phyloP scores from a whole-genome alignment of 75 land plant species.

The Cupressus sempervirens region DNA sequence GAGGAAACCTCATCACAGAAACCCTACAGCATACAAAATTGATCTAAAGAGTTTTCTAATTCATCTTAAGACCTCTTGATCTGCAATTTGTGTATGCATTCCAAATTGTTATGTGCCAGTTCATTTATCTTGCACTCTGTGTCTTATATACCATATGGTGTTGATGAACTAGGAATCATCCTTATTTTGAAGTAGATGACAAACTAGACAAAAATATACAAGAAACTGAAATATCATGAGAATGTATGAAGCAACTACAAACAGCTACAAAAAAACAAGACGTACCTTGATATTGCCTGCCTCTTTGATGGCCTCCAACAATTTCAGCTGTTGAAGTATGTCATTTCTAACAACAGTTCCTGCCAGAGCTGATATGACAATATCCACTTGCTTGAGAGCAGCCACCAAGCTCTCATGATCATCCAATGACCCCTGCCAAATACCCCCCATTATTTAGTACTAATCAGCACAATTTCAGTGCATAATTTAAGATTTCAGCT shows the following conservation, averaged over 20 bases:
- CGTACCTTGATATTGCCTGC: conserved; percentile 37
- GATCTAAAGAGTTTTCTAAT: not conserved
- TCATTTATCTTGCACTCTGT: not conserved
- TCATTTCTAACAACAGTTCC: not conserved
- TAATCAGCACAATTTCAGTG: not conserved
- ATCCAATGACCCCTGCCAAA: conserved; percentile 34
- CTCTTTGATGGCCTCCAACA: conserved; percentile 36
- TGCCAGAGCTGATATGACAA: conserved; percentile 43
- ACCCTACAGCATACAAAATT: not conserved
- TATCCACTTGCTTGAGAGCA: conserved; percentile 53
- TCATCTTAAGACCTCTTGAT: not conserved
- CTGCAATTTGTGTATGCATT: too few relatives aligned
- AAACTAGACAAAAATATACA: not conserved
- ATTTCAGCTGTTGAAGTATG: conserved; percentile 20
- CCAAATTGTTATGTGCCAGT: not conserved
- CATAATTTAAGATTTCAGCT: not conserved
- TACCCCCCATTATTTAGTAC: not conserved
- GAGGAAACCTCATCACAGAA: not conserved
- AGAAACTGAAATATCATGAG: not conserved
- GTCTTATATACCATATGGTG: not conserved
- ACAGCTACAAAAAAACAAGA: too few relatives aligned
- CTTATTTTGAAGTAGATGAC: not conserved
- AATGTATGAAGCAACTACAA: not conserved
- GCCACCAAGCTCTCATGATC: conserved; percentile 51
- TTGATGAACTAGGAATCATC: not conserved